phyloP scores from a whole-genome alignment of 805 yeast species.

The Pichia phayaonensis region DNA sequence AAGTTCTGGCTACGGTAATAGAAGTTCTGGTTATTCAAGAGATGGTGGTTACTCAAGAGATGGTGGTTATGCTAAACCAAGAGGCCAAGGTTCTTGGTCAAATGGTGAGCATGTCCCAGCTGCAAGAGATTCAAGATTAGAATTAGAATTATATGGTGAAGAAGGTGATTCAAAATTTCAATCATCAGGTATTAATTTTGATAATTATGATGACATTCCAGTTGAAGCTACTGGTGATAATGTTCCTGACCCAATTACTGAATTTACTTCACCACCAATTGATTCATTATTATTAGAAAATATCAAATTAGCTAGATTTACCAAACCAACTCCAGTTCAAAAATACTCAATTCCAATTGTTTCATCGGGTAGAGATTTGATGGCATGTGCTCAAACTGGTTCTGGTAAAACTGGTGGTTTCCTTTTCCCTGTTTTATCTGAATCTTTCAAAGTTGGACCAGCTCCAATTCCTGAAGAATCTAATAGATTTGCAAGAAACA shows the following conservation, averaged over 20 bases:
- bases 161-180: constrained; percentile 69
- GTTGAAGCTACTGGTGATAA: constrained; percentile 95
- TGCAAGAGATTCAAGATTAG: constrained; percentile 58
- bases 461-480: constrained; percentile 43
- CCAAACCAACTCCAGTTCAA: constrained; percentile 95
- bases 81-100: constrained; percentile 71
- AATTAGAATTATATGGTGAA: constrained; percentile 76
- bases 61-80: constrained; percentile 23
- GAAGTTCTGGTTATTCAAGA: constrained; percentile 19
- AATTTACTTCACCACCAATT: constrained; percentile 88
- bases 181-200: constrained; percentile 96
- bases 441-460: constrained; percentile 86
- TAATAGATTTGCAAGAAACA: constrained; percentile 49
- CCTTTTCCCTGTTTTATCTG: constrained; percentile 93
- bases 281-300: constrained; percentile 81
- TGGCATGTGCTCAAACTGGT: constrained; percentile 98
- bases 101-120: constrained; percentile 89
- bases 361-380: constrained; percentile 62
- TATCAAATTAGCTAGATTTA: constrained; percentile 81
- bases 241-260: constrained; percentile 87
- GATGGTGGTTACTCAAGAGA: constrained; percentile 24
- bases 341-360: constrained; percentile 80
- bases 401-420: constrained; percentile 99
- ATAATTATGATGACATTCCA: constrained; percentile 97
- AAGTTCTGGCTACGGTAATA: constrained; percentile 30